A percentile compares a stretch with the other conserved stretches of the same genome.
These are phyloP conservation scores for Diphasiastrum complanatum DNA, from an alignment of 83 land plant genomes.

Conservation along the genomic window DNA sequence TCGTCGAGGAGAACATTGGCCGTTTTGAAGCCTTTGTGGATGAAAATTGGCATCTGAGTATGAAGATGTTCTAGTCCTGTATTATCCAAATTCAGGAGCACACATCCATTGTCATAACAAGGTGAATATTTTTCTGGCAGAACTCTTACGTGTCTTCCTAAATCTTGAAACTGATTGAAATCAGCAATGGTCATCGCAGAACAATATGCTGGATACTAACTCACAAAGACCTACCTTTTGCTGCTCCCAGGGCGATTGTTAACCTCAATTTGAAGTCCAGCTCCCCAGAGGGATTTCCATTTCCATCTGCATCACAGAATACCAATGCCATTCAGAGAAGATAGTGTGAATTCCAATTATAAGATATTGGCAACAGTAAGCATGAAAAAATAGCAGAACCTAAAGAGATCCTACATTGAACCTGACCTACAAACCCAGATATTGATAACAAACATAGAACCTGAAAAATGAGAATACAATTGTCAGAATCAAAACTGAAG, in stretches of 20 bases:
- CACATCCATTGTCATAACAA: no score
- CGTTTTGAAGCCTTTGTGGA: slow-evolving; percentile 72
- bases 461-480: no score
- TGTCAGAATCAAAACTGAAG: no score
- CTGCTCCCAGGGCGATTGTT: slow-evolving; percentile 74
- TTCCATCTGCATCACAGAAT: no score
- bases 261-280: slow-evolving; percentile 78
- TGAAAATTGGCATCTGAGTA: slow-evolving; percentile 43
- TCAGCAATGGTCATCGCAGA: not conserved
- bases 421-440: no score
- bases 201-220: slow-evolving; percentile 34
- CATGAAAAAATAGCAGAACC: not conserved
- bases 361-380: not conserved
- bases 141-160: no score
- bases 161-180: no score
- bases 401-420: no score
- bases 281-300: slow-evolving; percentile 45
- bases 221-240: slow-evolving; percentile 59
- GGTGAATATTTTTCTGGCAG: no score
- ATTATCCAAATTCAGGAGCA: not conserved
- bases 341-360: no score
- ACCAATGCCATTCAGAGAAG: no score
- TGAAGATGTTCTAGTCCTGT: slow-evolving; percentile 69
- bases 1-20: slow-evolving; percentile 76
- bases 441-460: no score